Percentiles rank a stretch among this genome's conserved stretches.
phyloP scores from a whole-genome alignment of 2,329 filamentous ascomycete genomes.

The Septoria petroselini region DNA sequence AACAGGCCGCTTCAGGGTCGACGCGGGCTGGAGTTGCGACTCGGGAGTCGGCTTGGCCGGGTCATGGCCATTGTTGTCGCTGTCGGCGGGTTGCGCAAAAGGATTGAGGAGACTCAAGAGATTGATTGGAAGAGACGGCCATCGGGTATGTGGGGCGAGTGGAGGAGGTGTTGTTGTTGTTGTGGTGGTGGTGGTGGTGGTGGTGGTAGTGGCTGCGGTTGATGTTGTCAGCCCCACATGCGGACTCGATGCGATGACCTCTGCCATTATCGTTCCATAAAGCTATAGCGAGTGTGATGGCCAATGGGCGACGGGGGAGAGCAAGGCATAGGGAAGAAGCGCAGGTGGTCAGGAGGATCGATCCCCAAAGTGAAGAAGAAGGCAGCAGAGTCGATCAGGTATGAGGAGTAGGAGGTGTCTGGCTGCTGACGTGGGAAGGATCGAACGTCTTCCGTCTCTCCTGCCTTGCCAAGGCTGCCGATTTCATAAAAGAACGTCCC shows the following conservation, averaged over 20 bases:
- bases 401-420: no score
- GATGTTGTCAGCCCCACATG: conserved; percentile 7
- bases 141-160: conserved; percentile 31
- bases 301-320: no score
- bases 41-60: not conserved
- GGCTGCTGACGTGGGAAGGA: no score
- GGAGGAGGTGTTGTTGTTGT: conserved; percentile 17
- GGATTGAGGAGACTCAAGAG: conserved; percentile 33
- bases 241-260: conserved; percentile 18
- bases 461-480: no score
- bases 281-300: not conserved
- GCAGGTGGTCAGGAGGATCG: no score
- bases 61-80: conserved; percentile 5
- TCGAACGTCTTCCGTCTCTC: no score
- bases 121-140: conserved; percentile 33
- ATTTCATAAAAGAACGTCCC: no score
- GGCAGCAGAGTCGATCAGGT: no score
- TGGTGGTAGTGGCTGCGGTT: conserved; percentile 5
- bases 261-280: conserved; percentile 20
- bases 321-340: no score
- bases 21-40: conserved; percentile 10
- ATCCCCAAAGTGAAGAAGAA: no score
- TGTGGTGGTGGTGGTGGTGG: conserved; percentile 10
- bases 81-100: conserved; percentile 23
- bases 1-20: conserved; percentile 20